Percentiles rank a stretch among this genome's conserved stretches.
These are phyloP conservation scores for Arthrobotrys sphaeroides DNA, from an alignment of 2,329 filamentous ascomycete genomes.

Conservation along the genomic window DNA sequence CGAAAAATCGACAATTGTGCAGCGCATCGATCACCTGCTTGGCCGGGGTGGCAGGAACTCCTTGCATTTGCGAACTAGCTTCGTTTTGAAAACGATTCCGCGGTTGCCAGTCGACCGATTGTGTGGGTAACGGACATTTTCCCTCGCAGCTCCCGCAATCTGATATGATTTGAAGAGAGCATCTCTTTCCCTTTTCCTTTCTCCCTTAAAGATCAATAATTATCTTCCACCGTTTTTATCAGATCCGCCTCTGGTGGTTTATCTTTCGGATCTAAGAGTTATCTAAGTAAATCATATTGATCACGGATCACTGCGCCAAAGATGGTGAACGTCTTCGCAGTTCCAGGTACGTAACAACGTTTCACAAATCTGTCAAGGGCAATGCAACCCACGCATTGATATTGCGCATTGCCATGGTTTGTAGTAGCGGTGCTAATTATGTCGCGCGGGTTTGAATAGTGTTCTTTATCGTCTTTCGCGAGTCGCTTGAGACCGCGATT, in stretches of 20 bases:
- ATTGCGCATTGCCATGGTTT: neutral
- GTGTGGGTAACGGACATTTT: neutral
- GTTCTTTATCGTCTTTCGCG: constrained; percentile 90
- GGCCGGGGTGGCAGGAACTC: constrained; percentile 45
- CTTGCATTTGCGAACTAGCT: constrained; percentile 26
- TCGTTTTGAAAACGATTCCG: constrained; percentile 15
- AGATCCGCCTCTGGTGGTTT: constrained; percentile 46
- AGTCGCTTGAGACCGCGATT: constrained; percentile 82
- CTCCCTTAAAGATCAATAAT: constrained; percentile 27
- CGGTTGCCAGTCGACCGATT: constrained; percentile 5
- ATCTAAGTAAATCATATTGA: no score
- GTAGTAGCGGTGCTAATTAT: neutral
- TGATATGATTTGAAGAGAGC: constrained; percentile 38
- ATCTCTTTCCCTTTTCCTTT: constrained; percentile 35
- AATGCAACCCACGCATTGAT: neutral
- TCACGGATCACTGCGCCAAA: constrained; percentile 60
- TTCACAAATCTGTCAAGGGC: neutral
- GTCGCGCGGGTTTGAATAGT: constrained; percentile 61
- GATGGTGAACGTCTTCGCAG: constrained; percentile 76
- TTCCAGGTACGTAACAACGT: constrained; percentile 66
- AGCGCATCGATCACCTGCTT: constrained; percentile 25
- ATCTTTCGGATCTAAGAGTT: constrained; percentile 53
- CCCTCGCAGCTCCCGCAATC: constrained; percentile 25
- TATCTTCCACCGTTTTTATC: constrained; percentile 45
- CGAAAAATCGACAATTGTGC: constrained; percentile 18